A percentile compares a stretch with the other conserved stretches of the same genome.
These are phyloP conservation scores for Helicocarpus griseus DNA, from an alignment of 2,329 filamentous ascomycete species.

Conservation along the genomic window DNA sequence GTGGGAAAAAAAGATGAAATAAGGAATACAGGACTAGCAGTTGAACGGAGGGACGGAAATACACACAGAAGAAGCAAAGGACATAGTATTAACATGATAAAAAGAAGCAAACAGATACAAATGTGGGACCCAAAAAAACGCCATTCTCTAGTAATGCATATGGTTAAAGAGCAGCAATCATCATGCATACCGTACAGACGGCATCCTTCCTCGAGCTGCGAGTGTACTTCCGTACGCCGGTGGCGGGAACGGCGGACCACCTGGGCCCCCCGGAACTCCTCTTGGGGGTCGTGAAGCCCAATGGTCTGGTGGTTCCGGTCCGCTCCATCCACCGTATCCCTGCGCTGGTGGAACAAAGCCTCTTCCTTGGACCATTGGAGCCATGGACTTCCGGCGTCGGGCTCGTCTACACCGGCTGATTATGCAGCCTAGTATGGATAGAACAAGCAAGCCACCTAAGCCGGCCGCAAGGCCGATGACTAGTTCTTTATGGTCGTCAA, in stretches of 20 bases:
- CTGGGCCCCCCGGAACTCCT: neutral
- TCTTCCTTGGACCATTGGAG: constrained; percentile 5
- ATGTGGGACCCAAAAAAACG: neutral
- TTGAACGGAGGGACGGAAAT: neutral
- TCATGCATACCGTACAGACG: constrained; percentile 9
- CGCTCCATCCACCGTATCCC: neutral
- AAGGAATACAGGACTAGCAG: too few species aligned
- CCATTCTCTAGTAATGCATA: neutral
- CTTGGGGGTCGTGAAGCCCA: neutral
- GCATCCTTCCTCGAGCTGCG: constrained; percentile 7
- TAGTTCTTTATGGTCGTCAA: constrained; percentile 64
- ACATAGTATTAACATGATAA: neutral
- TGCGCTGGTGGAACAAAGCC: neutral
- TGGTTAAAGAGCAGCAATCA: constrained; percentile 1
- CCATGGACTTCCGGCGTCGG: constrained; percentile 12
- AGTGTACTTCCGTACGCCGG: constrained; percentile 6
- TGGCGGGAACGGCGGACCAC: constrained; percentile 1
- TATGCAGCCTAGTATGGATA: constrained; percentile 61
- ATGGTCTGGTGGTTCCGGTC: neutral
- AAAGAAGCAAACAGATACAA: neutral
- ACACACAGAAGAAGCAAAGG: neutral
- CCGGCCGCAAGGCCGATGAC: constrained; percentile 70
- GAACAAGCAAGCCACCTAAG: constrained; percentile 61
- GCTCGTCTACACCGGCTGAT: constrained; percentile 44
- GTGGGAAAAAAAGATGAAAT: neutral